Percentiles rank a stretch among this genome's conserved stretches.
These are phyloP conservation scores for Geosiphon pyriformis DNA, from an alignment of 192 early-diverging fungal species.

Conservation along the genomic window DNA sequence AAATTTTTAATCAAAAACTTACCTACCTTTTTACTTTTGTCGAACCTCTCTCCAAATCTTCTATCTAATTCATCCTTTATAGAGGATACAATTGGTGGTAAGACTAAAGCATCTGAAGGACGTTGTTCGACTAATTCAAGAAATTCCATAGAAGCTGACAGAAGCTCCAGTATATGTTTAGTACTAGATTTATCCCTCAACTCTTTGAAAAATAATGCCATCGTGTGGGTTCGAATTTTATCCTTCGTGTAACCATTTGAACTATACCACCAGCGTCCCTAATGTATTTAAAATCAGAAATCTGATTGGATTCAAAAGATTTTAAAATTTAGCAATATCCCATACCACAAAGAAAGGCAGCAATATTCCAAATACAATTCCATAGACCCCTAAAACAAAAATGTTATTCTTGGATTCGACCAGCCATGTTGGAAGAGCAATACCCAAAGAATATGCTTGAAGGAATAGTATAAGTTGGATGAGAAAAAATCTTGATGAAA, in stretches of 20 bases:
- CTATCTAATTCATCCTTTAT: conserved; percentile 52
- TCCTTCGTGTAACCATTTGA: conserved; percentile 86
- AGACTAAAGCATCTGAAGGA: conserved; percentile 38
- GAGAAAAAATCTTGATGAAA: not conserved
- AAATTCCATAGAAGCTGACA: conserved; percentile 74
- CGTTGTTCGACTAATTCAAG: conserved; percentile 41
- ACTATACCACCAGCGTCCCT: conserved; percentile 93
- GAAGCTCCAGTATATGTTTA: conserved; percentile 67
- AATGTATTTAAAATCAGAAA: no score
- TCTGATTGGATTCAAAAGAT: not conserved
- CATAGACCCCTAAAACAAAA: conserved; percentile 82
- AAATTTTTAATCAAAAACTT: no score
- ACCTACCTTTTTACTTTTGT: conserved; percentile 52
- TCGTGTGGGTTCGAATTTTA: conserved; percentile 80
- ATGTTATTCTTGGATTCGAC: conserved; percentile 81
- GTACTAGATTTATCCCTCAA: conserved; percentile 69
- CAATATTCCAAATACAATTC: conserved; percentile 78
- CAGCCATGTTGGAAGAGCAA: conserved; percentile 88
- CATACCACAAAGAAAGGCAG: conserved; percentile 81
- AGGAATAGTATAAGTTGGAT: not conserved
- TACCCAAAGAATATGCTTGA: conserved; percentile 76
- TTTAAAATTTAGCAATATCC: not conserved
- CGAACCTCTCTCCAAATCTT: conserved; percentile 55
- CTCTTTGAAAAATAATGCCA: conserved; percentile 88
- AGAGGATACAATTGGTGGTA: conserved; percentile 37